Conservation (phyloP, 306 rosid species). For the Pterocarpus santalinus region DNA sequence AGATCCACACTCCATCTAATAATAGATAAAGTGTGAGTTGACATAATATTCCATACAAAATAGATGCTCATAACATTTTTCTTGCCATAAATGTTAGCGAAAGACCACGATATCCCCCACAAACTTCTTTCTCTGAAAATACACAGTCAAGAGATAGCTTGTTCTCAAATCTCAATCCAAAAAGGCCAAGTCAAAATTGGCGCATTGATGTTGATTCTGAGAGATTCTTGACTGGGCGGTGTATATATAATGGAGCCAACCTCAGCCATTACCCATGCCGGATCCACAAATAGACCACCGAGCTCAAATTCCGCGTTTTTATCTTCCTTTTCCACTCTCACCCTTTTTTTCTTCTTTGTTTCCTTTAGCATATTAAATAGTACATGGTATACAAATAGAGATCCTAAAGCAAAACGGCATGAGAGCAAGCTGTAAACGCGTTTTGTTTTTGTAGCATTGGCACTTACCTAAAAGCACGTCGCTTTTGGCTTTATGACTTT, state of each 20-base stretch:
- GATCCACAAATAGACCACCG: constrained; percentile 36
- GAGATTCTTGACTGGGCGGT: constrained; percentile 16
- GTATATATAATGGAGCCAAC: neutral
- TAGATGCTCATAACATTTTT: neutral
- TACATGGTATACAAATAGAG: neutral
- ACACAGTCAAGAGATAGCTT: neutral
- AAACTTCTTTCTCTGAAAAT: no score
- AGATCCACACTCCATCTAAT: no score
- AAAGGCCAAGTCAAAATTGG: constrained; percentile 35
- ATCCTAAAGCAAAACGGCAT: constrained; percentile 40
- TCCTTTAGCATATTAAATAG: constrained; percentile 9
- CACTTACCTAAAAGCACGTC: constrained; percentile 34
- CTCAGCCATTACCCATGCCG: neutral
- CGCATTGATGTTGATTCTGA: constrained; percentile 17
- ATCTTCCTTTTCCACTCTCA: neutral
- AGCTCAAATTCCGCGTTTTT: constrained; percentile 43
- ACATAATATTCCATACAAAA: no score
- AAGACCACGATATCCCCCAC: constrained; percentile 6
- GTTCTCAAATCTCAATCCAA: neutral
- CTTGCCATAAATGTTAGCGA: constrained; percentile 22
- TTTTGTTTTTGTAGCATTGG: constrained; percentile 29
- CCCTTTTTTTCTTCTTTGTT: neutral
- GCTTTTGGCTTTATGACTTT: constrained; percentile 59
- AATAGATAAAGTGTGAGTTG: no score
- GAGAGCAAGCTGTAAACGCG: constrained; percentile 66